phyloP scores from a whole-genome alignment of 768 basidiomycete genomes.

The Nidularia pulvinata region DNA sequence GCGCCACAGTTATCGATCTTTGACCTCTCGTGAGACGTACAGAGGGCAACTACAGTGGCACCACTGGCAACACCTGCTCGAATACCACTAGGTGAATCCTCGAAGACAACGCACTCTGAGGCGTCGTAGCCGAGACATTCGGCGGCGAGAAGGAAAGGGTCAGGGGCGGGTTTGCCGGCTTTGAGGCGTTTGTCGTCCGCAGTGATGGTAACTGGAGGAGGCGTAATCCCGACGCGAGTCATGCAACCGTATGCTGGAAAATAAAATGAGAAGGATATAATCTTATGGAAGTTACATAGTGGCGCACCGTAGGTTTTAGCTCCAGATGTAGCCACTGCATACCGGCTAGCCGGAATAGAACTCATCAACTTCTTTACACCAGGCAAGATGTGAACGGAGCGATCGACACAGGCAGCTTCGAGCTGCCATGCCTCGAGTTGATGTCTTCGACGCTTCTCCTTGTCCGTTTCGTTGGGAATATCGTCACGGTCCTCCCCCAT shows the following conservation, averaged over 20 bases:
- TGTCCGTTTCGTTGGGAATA: not conserved
- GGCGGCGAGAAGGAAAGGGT: conserved; percentile 65
- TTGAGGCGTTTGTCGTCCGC: conserved; percentile 76
- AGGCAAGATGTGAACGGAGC: conserved; percentile 70
- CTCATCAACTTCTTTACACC: conserved; percentile 67
- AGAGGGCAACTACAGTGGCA: conserved; percentile 72
- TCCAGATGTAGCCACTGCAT: conserved; percentile 74
- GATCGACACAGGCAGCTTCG: conserved; percentile 56
- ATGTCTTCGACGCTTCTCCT: conserved; percentile 25
- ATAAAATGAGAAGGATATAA: not conserved
- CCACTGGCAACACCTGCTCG: conserved; percentile 72
- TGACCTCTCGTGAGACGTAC: conserved; percentile 65
- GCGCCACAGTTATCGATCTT: conserved; percentile 57
- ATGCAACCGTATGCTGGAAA: conserved; percentile 61
- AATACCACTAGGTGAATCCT: conserved; percentile 82
- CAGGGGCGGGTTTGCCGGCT: conserved; percentile 62
- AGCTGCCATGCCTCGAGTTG: conserved; percentile 49
- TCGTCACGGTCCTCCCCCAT: conserved; percentile 32
- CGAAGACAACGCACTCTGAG: conserved; percentile 72
- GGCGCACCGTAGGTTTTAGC: conserved; percentile 66
- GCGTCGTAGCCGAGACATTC: conserved; percentile 55
- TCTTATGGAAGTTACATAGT: not conserved
- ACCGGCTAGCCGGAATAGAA: conserved; percentile 63
- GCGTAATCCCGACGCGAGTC: conserved; percentile 66
- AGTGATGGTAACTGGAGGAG: conserved; percentile 70